A percentile compares a stretch with the other conserved stretches of the same genome.
Evolutionary conservation across 2,329 filamentous ascomycete genomes (phyloP).

Genomic region (Aspergillus pseudonomiae): DNA sequence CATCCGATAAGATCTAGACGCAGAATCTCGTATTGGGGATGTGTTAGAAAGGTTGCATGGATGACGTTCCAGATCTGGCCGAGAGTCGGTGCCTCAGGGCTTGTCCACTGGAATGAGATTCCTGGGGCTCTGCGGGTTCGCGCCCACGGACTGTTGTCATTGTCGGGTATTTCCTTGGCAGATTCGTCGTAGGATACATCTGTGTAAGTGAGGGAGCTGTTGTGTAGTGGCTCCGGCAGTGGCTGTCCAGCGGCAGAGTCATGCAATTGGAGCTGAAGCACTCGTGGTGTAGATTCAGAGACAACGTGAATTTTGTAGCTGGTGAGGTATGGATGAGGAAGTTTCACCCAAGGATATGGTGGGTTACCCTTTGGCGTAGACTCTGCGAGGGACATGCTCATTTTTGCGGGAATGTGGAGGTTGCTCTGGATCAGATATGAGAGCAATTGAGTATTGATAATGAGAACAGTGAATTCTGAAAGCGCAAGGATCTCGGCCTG

Average conservation of each 20-base stretch:
- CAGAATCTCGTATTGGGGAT: constrained; percentile 37
- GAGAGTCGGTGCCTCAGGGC: constrained; percentile 31
- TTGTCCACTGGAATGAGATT: constrained; percentile 38
- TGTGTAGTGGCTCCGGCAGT: constrained; percentile 44
- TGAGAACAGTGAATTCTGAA: neutral
- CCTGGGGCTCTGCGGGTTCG: constrained; percentile 34
- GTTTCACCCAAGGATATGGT: constrained; percentile 45
- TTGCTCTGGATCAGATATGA: neutral
- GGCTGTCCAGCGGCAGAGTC: constrained; percentile 34
- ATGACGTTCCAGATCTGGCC: constrained; percentile 45
- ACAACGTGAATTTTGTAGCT: constrained; percentile 43
- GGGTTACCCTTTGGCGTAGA: neutral
- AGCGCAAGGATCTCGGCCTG: neutral
- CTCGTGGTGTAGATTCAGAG: constrained; percentile 29
- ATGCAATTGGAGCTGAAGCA: constrained; percentile 38
- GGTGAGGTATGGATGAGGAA: constrained; percentile 52
- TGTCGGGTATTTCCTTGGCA: constrained; percentile 31
- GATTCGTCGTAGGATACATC: constrained; percentile 33
- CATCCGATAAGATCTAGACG: constrained; percentile 36
- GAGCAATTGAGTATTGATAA: neutral
- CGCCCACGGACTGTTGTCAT: constrained; percentile 46
- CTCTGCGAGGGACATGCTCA: neutral
- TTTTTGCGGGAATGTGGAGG: neutral
- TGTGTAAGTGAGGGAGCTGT: constrained; percentile 40
- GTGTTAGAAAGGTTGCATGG: constrained; percentile 38